phyloP scores from a whole-genome alignment of 1,284 basidiomycete species.

The Exobasidium cylindrosporum region DNA sequence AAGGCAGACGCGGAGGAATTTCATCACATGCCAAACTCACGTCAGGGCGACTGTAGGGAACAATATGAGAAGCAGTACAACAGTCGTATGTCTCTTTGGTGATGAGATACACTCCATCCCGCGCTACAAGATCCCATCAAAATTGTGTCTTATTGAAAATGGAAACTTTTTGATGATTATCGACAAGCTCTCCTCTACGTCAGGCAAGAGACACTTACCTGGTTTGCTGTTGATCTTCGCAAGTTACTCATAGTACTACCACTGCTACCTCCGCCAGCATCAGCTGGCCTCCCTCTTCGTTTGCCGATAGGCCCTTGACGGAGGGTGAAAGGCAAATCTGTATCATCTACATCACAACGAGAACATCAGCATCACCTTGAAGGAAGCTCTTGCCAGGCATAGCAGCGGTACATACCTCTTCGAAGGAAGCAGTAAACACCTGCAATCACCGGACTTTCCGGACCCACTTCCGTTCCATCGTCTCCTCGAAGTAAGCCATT shows the following conservation, averaged over 20 bases:
- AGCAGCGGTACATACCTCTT: too few species aligned
- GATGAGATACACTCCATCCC: constrained; percentile 1
- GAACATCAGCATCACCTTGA: too few species aligned
- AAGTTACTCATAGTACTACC: constrained; percentile 4
- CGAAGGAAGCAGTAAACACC: too few species aligned
- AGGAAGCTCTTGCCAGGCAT: too few species aligned
- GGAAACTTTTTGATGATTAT: background rate
- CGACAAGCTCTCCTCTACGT: background rate
- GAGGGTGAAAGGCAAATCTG: background rate
- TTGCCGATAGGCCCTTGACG: constrained; percentile 3
- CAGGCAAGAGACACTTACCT: background rate
- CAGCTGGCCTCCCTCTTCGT: background rate
- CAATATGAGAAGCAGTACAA: constrained; percentile 5
- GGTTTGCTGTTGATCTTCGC: background rate
- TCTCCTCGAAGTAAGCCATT: too few species aligned
- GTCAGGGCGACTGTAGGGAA: constrained; percentile 3
- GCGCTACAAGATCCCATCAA: background rate
- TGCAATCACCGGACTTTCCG: too few species aligned
- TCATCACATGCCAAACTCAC: background rate
- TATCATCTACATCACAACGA: too few species aligned
- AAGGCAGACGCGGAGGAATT: background rate
- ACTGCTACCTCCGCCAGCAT: background rate
- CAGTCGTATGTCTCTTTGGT: background rate
- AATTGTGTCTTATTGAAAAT: background rate
- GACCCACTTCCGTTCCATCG: too few species aligned